Conservation (phyloP, 148 eudicot genomes). For the Heliamphora exappendiculata region DNA sequence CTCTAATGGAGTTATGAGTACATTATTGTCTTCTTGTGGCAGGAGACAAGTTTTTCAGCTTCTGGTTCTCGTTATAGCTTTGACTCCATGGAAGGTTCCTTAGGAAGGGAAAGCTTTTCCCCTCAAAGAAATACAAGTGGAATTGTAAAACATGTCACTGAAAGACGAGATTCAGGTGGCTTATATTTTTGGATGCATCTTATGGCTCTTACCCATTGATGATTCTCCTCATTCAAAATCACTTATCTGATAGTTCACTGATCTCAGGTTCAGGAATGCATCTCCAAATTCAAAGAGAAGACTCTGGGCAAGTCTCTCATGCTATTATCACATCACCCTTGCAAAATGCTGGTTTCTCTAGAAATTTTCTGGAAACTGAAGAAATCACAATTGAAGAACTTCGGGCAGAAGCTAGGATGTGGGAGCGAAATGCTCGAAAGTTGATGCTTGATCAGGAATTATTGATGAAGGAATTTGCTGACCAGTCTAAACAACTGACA, state of each 20-base stretch:
- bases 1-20: background rate
- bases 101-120: constrained; percentile 32
- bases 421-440: constrained; percentile 55
- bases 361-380: constrained; percentile 36
- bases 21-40: constrained; percentile 9
- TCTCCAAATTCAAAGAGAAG: constrained; percentile 19
- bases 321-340: constrained; percentile 25
- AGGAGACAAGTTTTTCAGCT: constrained; percentile 58
- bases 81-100: constrained; percentile 42
- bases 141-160: constrained; percentile 21
- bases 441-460: constrained; percentile 34
- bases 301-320: constrained; percentile 19
- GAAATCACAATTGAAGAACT: constrained; percentile 43
- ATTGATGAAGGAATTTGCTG: constrained; percentile 36
- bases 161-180: constrained; percentile 35
- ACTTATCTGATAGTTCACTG: constrained; percentile 29
- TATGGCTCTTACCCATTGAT: constrained; percentile 15
- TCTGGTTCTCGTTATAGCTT: constrained; percentile 45
- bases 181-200: constrained; percentile 25
- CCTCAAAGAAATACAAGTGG: constrained; percentile 22
- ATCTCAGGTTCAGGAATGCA: constrained; percentile 19
- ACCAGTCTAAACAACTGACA: constrained; percentile 30
- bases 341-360: constrained; percentile 28
- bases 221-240: constrained; percentile 31
- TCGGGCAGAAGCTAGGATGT: constrained; percentile 38